Conservation (phyloP, 257 asterid species). For the Solanum neorickii region DNA sequence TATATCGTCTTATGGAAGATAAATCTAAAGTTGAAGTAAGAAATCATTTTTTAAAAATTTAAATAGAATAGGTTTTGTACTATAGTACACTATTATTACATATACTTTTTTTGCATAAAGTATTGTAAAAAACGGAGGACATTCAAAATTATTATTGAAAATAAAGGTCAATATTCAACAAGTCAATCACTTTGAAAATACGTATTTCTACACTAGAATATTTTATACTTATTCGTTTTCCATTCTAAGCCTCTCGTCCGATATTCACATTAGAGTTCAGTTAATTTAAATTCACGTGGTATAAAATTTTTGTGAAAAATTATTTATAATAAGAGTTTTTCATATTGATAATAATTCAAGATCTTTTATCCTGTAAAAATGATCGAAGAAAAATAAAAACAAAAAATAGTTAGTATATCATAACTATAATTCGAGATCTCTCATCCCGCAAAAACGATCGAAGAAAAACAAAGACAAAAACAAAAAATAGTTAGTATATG, state of each 20-base stretch:
- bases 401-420: not conserved
- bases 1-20: not conserved
- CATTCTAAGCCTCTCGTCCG: rapidly evolving
- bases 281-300: rapidly evolving
- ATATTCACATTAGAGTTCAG: not conserved
- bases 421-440: not conserved
- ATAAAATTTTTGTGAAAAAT: too few relatives aligned
- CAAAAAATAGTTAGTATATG: not conserved
- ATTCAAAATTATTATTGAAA: not conserved
- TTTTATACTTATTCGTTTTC: not conserved
- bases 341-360: not conserved
- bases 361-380: rapidly evolving
- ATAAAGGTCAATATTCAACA: constrained; percentile 25
- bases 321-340: not conserved
- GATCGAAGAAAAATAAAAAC: not conserved
- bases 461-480: not conserved
- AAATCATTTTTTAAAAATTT: not conserved
- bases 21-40: not conserved
- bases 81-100: not conserved
- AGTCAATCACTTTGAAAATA: constrained; percentile 20
- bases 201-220: not conserved
- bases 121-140: not conserved
- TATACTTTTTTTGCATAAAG: not conserved
- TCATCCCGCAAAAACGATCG: rapidly evolving
- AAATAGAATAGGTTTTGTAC: not conserved